Base-by-base conservation (phyloP, 2,329 filamentous ascomycete species). In the Hymenotorrendiella dingleyae region DNA sequence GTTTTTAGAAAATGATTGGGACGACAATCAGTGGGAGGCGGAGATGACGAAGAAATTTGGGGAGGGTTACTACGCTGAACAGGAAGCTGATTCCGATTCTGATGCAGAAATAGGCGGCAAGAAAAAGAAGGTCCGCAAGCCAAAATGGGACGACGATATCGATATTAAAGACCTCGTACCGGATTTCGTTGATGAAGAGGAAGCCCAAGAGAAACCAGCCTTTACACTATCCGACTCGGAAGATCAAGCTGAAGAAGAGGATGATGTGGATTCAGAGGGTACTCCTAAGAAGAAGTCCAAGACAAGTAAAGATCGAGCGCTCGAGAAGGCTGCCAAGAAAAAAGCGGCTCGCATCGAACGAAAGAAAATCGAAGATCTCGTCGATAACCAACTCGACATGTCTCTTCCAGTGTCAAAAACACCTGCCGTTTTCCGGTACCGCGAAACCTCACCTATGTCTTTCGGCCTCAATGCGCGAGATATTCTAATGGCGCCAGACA, bases 121-220 rank as follows among this genome's bases (percentile, higher is more conserved):
- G 62, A 80, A 78, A 53, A 82, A 74, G 59, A 73, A 73, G 50
- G 67, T 76, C 8, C 88, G 86, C 72, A 94, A 94, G 67, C 88
- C 87, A 8, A 86, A 80, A 49, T 98, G 91, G 84, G 87, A 96
- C 56, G 89, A 97, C 58, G 93, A 98, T 61, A 96, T 98, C 56
- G 90, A 97, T 61, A 97, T 98, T 68, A 88, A 85, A 48, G 91
- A 95, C 62, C 74, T 96, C 38, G 70, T 95, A 21, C 89, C 88
- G 1, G 87, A 94, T 48, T 95, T 94, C 59, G 79, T 86, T 16
- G 85, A 87, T 20, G 77, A 78, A 6, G 67, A 73, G 27, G 43
- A 37, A 47, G 45, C 61, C 35, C 57, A 62, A 21, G 65, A 71
- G 39, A 67, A 71, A 37, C 75, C 78, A 16, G 67, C 68, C 1